phyloP scores from a whole-genome alignment of 2,329 filamentous ascomycete species.

The Claviceps paspali region DNA sequence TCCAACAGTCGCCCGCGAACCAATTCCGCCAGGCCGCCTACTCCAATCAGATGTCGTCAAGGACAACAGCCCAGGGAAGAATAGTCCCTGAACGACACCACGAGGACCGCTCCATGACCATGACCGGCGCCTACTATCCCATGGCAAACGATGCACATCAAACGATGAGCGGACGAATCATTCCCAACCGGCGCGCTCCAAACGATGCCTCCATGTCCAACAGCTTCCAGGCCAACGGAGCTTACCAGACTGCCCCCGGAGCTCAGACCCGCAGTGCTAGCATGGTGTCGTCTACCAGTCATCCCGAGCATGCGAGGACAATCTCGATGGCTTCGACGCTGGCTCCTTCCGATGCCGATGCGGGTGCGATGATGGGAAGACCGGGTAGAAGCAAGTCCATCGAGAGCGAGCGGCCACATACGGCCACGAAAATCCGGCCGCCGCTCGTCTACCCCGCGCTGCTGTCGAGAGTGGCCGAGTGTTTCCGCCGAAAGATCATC shows the following conservation, averaged over 20 bases:
- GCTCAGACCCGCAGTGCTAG: constrained; percentile 44
- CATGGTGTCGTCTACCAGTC: constrained; percentile 40
- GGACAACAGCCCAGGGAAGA: constrained; percentile 81
- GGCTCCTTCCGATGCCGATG: constrained; percentile 42
- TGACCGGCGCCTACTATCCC: constrained; percentile 59
- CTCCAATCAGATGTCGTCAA: constrained; percentile 47
- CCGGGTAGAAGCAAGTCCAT: constrained; percentile 42
- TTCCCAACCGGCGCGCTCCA: constrained; percentile 52
- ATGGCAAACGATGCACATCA: constrained; percentile 69
- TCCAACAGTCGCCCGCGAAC: constrained; percentile 52
- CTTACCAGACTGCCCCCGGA: constrained; percentile 32
- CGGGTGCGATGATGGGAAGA: constrained; percentile 33
- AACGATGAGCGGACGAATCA: constrained; percentile 84
- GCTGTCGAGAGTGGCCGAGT: constrained; percentile 82
- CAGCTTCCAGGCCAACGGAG: constrained; percentile 20
- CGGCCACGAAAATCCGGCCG: constrained; percentile 45
- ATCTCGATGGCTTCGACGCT: constrained; percentile 92
- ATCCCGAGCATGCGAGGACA: constrained; percentile 40
- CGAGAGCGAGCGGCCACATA: constrained; percentile 40
- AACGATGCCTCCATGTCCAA: constrained; percentile 24
- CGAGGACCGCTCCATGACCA: constrained; percentile 89
- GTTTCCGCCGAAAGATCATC: constrained; percentile 78
- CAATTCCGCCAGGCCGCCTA: constrained; percentile 65
- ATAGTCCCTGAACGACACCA: constrained; percentile 82
- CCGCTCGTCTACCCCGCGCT: constrained; percentile 89